Base-by-base conservation (phyloP, 2,329 filamentous ascomycete genomes). In the Claviceps purpurea region DNA sequence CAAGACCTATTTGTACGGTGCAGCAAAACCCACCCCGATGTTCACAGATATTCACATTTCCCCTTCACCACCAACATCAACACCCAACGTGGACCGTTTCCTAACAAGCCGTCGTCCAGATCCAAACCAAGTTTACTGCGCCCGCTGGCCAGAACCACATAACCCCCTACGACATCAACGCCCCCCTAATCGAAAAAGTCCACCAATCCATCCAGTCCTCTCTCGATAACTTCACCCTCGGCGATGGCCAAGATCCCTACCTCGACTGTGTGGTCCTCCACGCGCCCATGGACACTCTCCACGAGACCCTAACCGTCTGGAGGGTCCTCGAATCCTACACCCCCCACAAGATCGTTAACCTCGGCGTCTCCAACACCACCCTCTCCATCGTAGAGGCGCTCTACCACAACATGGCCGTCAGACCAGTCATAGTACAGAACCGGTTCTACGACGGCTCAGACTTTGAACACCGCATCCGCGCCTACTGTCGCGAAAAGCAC, bases 101-200 rank as follows among this genome's bases (percentile, higher is more conserved):
- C 26, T 30, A 26, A 20, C n/a, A 48, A 34, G 10, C 8, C 30
- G 30, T 34, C 24, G 40, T 2, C 24, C 52, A 85, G 79, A 73
- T 90, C 45, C 87, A 94, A 75, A 90, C 87, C n/a, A 93, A 91
- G 65, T 93, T 84, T 69, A 88, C 85, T 1, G 75, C 83, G 0
- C 65, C 79, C 4, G 66, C 67, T 16, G 81, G 79, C 24, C 85
- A 90, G 63, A 78, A 83, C 60, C 70, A 69, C 1, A 65, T 67
- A 42, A 73, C 79, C 48, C 84, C 85, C 0, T 88, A 88, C 64
- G 72, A 83, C 59, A 65, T 77, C 1, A 62, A 70, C 1, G 72
- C 75, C 11, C 72, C 81, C 1, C 66, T 89, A 26, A 71, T 71
- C 14, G 73, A 82, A 18, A 84, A 90, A 65, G 77, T 90, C 18